Percentiles rank a stretch among this genome's conserved stretches.
phyloP scores from a whole-genome alignment of 352 stramenopile genomes.

The Pythium oligandrum region DNA sequence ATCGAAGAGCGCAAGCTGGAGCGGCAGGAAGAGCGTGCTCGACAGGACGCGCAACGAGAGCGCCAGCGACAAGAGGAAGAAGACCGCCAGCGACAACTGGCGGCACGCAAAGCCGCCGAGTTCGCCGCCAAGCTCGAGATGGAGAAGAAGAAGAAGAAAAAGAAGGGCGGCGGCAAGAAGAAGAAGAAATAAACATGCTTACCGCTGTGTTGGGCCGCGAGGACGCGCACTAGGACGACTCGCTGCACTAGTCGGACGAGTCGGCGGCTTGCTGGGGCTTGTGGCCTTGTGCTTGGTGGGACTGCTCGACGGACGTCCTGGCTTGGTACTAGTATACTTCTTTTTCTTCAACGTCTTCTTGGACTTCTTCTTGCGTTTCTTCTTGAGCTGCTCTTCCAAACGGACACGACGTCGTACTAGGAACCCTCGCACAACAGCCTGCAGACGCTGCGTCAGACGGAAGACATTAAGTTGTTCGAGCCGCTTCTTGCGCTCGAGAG shows the following conservation, averaged over 20 bases:
- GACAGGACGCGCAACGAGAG: conserved; percentile 21
- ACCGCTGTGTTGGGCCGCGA: background rate
- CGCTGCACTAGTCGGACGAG: background rate
- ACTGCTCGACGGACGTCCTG: conserved; percentile 2
- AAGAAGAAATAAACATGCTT: conserved; percentile 37
- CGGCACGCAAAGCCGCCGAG: conserved; percentile 63
- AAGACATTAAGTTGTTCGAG: conserved; percentile 48
- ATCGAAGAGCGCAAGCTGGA: conserved; percentile 71
- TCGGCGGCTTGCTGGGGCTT: background rate
- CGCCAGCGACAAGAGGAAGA: conserved; percentile 57
- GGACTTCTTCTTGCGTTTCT: conserved; percentile 20
- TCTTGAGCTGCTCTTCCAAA: conserved; percentile 21
- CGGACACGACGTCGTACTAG: conserved; percentile 34
- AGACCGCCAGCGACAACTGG: conserved; percentile 58
- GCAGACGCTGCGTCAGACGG: conserved; percentile 40
- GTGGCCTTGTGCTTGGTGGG: conserved; percentile 8
- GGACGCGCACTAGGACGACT: background rate
- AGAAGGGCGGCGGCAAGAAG: conserved; percentile 55
- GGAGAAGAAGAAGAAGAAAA: conserved; percentile 84
- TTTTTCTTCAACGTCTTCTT: conserved; percentile 26
- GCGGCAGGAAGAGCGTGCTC: conserved; percentile 30
- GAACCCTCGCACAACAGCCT: conserved; percentile 58
- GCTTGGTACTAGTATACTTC: conserved; percentile 15
- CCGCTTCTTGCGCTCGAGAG: conserved; percentile 20
- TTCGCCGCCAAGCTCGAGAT: conserved; percentile 67